These are phyloP conservation scores for Umbelopsis ramanniana DNA, from an alignment of 192 early-diverging fungal genomes.

Conservation along the genomic window DNA sequence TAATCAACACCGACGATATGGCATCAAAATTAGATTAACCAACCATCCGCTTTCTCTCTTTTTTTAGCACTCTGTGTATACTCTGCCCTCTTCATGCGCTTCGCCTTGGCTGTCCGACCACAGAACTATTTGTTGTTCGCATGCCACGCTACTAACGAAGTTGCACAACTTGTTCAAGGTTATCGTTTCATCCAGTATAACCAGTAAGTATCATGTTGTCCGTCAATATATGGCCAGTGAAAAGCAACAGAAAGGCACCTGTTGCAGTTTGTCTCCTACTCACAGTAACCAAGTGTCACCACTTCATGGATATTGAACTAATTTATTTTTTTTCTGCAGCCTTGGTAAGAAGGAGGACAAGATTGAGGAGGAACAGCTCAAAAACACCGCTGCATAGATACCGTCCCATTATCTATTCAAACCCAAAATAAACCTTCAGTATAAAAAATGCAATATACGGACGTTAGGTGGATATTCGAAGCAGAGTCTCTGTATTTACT, in stretches of 20 bases:
- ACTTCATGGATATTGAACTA: not conserved
- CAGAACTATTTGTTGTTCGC: conserved; percentile 92
- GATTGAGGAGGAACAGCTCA: not conserved
- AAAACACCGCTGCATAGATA: conserved; percentile 6
- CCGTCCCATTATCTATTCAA: not conserved
- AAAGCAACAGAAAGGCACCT: not conserved
- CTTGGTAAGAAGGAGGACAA: not conserved
- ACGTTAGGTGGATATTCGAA: not conserved
- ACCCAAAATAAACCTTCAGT: not conserved
- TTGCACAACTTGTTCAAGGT: conserved; percentile 86
- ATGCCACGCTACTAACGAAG: conserved; percentile 91
- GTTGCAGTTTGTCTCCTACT: too few species aligned
- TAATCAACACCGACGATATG: not conserved
- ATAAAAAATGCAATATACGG: not conserved
- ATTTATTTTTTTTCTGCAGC: not conserved
- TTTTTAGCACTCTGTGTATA: conserved; percentile 78
- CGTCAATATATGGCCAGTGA: not conserved
- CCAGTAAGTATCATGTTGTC: conserved; percentile 49
- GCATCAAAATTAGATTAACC: not conserved
- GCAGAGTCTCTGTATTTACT: not conserved
- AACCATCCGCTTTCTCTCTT: not conserved
- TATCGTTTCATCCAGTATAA: conserved; percentile 83
- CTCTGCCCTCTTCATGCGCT: conserved; percentile 93
- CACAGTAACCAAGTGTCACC: too few species aligned
- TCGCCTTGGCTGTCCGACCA: conserved; percentile 91